A percentile compares a stretch with the other conserved stretches of the same genome.
phyloP scores from a whole-genome alignment of 2,329 filamentous ascomycete species.

The Myriosclerotinia duriaeana region DNA sequence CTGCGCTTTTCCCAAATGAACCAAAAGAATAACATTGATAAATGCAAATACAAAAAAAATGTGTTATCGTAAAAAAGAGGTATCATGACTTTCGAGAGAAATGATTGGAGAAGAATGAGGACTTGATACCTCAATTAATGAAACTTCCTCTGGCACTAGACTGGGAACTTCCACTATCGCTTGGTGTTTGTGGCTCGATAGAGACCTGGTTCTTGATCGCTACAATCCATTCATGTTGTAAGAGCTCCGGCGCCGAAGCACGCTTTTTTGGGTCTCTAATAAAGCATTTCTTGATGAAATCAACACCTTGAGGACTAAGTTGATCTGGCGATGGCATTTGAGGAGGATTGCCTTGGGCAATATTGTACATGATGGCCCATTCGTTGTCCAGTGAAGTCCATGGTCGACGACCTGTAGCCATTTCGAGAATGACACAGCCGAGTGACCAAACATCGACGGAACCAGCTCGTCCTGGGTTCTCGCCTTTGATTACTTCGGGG shows the following conservation, averaged over 20 bases:
- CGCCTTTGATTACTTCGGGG: constrained; percentile 94
- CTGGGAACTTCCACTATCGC: constrained; percentile 46
- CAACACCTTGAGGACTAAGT: constrained; percentile 77
- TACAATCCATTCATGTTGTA: constrained; percentile 91
- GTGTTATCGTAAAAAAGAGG: background rate
- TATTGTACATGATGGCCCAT: constrained; percentile 99
- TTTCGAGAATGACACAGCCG: constrained; percentile 94
- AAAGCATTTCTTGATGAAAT: constrained; percentile 87
- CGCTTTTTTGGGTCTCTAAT: constrained; percentile 76
- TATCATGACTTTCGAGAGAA: background rate
- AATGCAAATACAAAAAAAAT: constrained; percentile 7
- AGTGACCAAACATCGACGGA: constrained; percentile 95
- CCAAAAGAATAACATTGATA: background rate
- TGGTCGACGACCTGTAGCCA: constrained; percentile 90
- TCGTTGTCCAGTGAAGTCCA: constrained; percentile 98
- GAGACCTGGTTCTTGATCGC: constrained; percentile 60
- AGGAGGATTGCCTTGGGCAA: constrained; percentile 92
- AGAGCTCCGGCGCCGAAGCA: constrained; percentile 79
- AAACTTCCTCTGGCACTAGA: constrained; percentile 34
- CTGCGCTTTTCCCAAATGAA: constrained; percentile 11
- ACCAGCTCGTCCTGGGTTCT: constrained; percentile 75
- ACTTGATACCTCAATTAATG: constrained; percentile 1
- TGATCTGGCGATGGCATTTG: constrained; percentile 80
- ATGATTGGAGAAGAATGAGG: background rate
- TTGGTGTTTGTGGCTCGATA: constrained; percentile 63